phyloP scores from a whole-genome alignment of 2,329 filamentous ascomycete species.

The Arthroderma uncinatum region DNA sequence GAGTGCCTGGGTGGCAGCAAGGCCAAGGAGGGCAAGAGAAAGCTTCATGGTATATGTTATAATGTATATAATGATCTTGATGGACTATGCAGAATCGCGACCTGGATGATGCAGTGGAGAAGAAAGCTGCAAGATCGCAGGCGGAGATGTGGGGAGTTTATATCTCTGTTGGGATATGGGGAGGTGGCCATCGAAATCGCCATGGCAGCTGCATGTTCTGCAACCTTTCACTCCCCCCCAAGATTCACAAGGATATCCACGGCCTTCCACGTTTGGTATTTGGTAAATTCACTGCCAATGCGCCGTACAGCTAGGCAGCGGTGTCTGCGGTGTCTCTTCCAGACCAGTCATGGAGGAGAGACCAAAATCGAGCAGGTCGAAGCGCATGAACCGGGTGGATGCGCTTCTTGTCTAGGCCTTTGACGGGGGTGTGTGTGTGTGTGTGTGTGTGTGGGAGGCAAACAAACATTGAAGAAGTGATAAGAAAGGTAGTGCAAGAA shows the following conservation, averaged over 20 bases:
- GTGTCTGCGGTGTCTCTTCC: no score
- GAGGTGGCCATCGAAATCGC: not conserved
- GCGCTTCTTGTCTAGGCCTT: slow-evolving; percentile 3
- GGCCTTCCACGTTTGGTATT: not conserved
- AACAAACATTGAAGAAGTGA: not conserved
- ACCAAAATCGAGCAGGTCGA: slow-evolving; percentile 2
- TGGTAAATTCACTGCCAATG: not conserved
- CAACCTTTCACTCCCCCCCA: not conserved
- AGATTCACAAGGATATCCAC: slow-evolving; percentile 4
- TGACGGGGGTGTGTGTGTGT: no score
- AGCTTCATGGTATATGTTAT: slow-evolving; percentile 2
- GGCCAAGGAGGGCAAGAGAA: slow-evolving; percentile 3
- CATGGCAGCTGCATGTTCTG: not conserved
- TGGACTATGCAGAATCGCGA: not conserved
- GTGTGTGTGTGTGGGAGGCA: not conserved
- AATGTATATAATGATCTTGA: not conserved
- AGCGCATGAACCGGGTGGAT: slow-evolving; percentile 5
- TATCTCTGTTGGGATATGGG: not conserved
- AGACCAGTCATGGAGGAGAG: not conserved
- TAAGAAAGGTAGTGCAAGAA: not conserved
- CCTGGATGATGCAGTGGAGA: slow-evolving; percentile 1
- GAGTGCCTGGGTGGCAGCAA: slow-evolving; percentile 1
- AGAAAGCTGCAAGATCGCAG: not conserved
- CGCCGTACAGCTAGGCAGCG: not conserved
- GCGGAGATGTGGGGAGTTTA: slow-evolving; percentile 2